Percentiles rank a stretch among this genome's conserved stretches.
These are phyloP conservation scores for Neoboletus brunneissimus DNA, from an alignment of 768 basidiomycete species.

Conservation along the genomic window DNA sequence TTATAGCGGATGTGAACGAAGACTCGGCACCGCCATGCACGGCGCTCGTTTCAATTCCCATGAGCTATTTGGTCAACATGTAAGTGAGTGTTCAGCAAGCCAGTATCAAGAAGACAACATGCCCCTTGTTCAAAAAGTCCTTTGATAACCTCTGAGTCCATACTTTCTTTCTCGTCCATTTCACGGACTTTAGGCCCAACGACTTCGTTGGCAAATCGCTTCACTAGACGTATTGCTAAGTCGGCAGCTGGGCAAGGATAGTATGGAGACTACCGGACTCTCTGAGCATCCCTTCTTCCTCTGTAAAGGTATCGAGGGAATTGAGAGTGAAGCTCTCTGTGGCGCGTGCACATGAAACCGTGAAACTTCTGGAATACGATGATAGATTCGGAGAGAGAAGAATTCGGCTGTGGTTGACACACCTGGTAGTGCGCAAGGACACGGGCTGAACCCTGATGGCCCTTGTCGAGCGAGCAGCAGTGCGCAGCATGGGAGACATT, in stretches of 20 bases:
- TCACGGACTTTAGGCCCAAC: constrained; percentile 89
- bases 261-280: constrained; percentile 66
- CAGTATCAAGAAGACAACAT: constrained; percentile 27
- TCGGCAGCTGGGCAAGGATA: neutral
- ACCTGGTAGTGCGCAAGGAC: constrained; percentile 16
- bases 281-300: constrained; percentile 92
- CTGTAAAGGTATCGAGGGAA: constrained; percentile 82
- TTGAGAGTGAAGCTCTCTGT: constrained; percentile 37
- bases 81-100: neutral
- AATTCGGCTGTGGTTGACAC: neutral
- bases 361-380: constrained; percentile 20
- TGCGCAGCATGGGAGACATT: constrained; percentile 26
- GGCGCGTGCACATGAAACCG: constrained; percentile 23
- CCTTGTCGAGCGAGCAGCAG: constrained; percentile 15
- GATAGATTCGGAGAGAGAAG: neutral
- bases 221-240: constrained; percentile 49
- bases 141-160: constrained; percentile 86
- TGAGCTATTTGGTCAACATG: constrained; percentile 54
- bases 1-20: constrained; percentile 93
- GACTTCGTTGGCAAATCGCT: constrained; percentile 85
- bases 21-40: constrained; percentile 85
- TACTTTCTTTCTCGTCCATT: constrained; percentile 96
- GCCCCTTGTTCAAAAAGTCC: constrained; percentile 95
- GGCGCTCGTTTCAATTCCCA: constrained; percentile 92
- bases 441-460: neutral